Base-by-base conservation (phyloP, 805 yeast genomes). In the Trichomonascus vanleenenianus region DNA sequence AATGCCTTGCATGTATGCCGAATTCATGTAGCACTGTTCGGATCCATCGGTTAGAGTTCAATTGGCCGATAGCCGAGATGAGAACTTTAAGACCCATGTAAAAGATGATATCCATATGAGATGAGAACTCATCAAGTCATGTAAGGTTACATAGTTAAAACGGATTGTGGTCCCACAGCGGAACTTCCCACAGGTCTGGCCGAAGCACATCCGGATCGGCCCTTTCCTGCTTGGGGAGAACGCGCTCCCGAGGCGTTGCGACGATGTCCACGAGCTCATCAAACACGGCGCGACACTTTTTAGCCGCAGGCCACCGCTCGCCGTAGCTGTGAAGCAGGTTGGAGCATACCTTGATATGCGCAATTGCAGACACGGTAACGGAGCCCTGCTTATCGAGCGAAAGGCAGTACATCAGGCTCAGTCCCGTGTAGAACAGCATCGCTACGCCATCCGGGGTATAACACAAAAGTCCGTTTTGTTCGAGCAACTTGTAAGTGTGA, bases 241-340 rank as follows among this genome's bases (percentile, higher is more conserved):
- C 8, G 4, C 27, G 27, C 8, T 22, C 27, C 7, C 27, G 27
- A 22, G 27, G 27, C 7, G 27, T 22, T 22, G 27, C 27, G 27
- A 31, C 10, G 5, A 3, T 34, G 5, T 44, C 44, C 8, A 47
- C 36, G 11, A 47, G 40, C 25, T 45, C 40, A 27, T 47, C 40
- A 33, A 40, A 47, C 31, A 37, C 41, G 11, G 45, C 42, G 4
- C 30, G 18, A 27, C 40, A 47, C 14, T 47, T 40, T 15, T 42
- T 31, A 12, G 45, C 45, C 14, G 40, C 27, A 18, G 31, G 36
- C 50, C 50, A 47, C 30, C 50, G 41, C 18, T 44, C 50, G 1
- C 45, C 50, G 11, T 44, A 20, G 7, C 22, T 45, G 14, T 27
- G 16, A 14, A 47, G 37, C 30, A 45, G 40, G 11, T 35, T 38